Evolutionary conservation across 1,284 basidiomycete species (phyloP).

Genomic region (Mycosarcoma mackinlayi): DNA sequence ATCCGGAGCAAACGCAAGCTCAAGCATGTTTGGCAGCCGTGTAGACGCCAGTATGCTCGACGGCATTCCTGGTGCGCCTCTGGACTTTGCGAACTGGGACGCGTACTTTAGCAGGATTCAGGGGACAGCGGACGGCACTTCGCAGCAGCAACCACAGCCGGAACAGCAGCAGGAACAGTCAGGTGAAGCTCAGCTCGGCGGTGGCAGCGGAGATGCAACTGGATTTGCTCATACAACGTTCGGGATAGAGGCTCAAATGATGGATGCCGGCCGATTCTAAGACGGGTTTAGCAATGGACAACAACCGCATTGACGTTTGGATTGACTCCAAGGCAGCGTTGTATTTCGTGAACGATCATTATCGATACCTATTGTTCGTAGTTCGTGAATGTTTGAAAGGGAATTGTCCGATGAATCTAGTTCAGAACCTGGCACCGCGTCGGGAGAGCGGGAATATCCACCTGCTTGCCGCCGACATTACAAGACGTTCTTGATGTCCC

Average conservation of each 20-base stretch:
- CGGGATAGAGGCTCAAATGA: conserved; percentile 49
- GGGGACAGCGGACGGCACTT: neutral
- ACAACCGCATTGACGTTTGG: no score
- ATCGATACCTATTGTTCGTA: neutral
- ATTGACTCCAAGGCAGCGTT: no score
- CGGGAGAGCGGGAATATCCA: no score
- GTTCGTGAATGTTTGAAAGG: no score
- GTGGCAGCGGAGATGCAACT: conserved; percentile 5
- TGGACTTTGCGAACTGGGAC: conserved; percentile 58
- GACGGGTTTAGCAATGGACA: no score
- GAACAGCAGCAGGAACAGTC: conserved; percentile 1
- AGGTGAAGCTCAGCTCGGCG: neutral
- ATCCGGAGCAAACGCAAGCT: neutral
- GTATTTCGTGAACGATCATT: no score
- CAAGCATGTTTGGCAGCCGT: conserved; percentile 18
- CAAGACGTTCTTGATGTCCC: conserved; percentile 45
- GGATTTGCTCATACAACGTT: conserved; percentile 33
- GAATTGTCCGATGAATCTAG: no score
- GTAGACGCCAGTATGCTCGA: conserved; percentile 46
- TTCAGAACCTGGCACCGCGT: no score
- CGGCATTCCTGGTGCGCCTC: conserved; percentile 44
- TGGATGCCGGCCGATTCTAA: conserved; percentile 44
- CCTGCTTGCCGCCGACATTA: no score
- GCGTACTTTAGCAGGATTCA: conserved; percentile 37
- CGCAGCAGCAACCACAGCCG: conserved; percentile 1